These are phyloP conservation scores for Rhipidocladum racemiflorum DNA, from an alignment of 176 grass and related monocot genomes.

Conservation along the genomic window DNA sequence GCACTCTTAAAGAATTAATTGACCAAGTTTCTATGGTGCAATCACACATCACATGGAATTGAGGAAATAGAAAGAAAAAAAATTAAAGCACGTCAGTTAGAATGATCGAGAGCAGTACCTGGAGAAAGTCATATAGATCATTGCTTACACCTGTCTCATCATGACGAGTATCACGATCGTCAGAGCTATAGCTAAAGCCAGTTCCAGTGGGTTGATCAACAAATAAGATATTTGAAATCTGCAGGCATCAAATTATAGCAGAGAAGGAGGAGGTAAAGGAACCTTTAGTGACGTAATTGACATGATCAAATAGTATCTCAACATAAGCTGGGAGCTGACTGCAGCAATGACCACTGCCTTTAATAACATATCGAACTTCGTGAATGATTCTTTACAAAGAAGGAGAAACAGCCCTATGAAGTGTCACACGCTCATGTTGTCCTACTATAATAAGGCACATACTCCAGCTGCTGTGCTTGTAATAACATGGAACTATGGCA, in stretches of 20 bases:
- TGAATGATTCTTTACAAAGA: neutral
- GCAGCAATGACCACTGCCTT: neutral
- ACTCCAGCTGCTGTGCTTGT: neutral
- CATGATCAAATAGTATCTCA: neutral
- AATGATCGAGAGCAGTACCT: constrained; percentile 38
- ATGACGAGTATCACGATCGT: constrained; percentile 73
- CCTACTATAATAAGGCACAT: neutral
- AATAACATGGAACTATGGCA: neutral
- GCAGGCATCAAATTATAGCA: constrained; percentile 21
- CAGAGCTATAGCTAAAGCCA: constrained; percentile 86
- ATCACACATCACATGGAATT: neutral
- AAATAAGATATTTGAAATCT: constrained; percentile 91
- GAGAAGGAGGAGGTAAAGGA: neutral
- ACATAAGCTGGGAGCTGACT: neutral
- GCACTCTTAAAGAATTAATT: neutral
- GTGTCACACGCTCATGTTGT: neutral
- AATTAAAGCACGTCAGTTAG: neutral
- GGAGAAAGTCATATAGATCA: constrained; percentile 83
- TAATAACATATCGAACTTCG: neutral
- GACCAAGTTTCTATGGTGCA: neutral
- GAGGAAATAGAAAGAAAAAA: neutral
- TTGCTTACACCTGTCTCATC: constrained; percentile 78
- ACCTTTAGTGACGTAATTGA: neutral
- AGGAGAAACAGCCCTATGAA: neutral
- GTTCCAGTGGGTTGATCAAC: constrained; percentile 93